These are phyloP conservation scores for Ceratobasidium papillatum DNA, from an alignment of 1,284 basidiomycete species.

Conservation along the genomic window DNA sequence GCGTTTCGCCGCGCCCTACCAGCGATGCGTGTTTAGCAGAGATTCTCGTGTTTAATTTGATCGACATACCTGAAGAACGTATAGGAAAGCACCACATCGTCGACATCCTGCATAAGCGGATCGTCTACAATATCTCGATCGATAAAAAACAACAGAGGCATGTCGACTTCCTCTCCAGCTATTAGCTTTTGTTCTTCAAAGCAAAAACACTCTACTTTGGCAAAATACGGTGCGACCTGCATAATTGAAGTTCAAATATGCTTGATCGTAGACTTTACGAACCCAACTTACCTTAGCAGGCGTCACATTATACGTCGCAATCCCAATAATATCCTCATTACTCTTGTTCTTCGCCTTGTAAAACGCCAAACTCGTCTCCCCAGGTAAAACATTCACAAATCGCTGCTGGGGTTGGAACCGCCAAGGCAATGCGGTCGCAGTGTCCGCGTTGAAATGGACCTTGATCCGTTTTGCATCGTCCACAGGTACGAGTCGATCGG, in stretches of 20 bases:
- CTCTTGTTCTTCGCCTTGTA: conserved; percentile 93
- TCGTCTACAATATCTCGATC: conserved; percentile 97
- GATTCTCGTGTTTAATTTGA: conserved; percentile 30
- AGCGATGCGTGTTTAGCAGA: conserved; percentile 1
- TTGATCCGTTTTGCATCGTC: conserved; percentile 80
- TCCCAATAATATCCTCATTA: conserved; percentile 91
- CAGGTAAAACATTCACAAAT: conserved; percentile 89
- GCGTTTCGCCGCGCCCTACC: conserved; percentile 79
- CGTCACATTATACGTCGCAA: conserved; percentile 98
- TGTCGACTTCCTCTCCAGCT: conserved; percentile 96
- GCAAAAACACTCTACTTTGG: conserved; percentile 99
- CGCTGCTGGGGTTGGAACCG: conserved; percentile 91
- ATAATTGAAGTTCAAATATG: not conserved
- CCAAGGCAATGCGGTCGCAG: conserved; percentile 91
- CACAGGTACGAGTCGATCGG: conserved; percentile 81
- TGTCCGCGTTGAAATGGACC: conserved; percentile 95
- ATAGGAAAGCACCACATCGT: conserved; percentile 94
- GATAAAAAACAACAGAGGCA: conserved; percentile 98
- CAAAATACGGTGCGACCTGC: conserved; percentile 97
- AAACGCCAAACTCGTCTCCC: conserved; percentile 96
- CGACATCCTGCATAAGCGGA: conserved; percentile 82
- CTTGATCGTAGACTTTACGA: not conserved
- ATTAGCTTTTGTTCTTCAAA: conserved; percentile 98
- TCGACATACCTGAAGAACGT: conserved; percentile 90
- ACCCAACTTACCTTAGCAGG: conserved; percentile 78